Percentiles rank a stretch among this genome's conserved stretches.
phyloP scores from a whole-genome alignment of 352 stramenopile genomes.

The Plasmopara viticola region DNA sequence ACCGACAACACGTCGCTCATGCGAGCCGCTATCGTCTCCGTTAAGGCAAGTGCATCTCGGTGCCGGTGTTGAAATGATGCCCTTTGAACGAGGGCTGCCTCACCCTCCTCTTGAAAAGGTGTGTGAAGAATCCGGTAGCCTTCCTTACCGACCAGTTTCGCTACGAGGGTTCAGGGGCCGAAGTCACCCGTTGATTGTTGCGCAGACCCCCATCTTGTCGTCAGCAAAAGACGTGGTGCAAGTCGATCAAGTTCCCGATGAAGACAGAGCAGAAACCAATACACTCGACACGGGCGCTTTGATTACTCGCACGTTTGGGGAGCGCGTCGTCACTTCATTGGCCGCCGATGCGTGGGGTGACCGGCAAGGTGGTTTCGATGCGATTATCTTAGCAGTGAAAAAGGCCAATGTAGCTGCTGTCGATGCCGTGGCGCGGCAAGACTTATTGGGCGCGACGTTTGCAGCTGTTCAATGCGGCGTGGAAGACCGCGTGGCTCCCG shows the following conservation, averaged over 20 bases:
- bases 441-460: constrained; percentile 59
- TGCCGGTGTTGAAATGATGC: constrained; percentile 5
- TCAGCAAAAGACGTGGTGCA: constrained; percentile 15
- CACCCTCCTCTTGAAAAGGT: constrained; percentile 37
- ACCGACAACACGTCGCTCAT: constrained; percentile 6
- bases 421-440: constrained; percentile 30
- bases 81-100: constrained; percentile 4
- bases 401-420: constrained; percentile 41
- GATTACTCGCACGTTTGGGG: constrained; percentile 64
- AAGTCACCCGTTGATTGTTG: constrained; percentile 3
- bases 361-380: constrained; percentile 66
- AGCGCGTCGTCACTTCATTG: constrained; percentile 58
- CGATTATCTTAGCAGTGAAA: constrained; percentile 58
- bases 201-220: constrained; percentile 52
- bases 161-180: constrained; percentile 7
- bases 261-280: constrained; percentile 14
- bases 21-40: constrained; percentile 12
- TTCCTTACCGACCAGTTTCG: background rate
- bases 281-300: constrained; percentile 54
- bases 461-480: constrained; percentile 66
- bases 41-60: constrained; percentile 15
- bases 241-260: background rate
- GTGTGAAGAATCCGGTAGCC: constrained; percentile 27
- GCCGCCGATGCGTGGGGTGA: constrained; percentile 74
- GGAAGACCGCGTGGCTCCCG: constrained; percentile 65